Conservation (phyloP, 1,284 basidiomycete species). For the Puccinia coronata region DNA sequence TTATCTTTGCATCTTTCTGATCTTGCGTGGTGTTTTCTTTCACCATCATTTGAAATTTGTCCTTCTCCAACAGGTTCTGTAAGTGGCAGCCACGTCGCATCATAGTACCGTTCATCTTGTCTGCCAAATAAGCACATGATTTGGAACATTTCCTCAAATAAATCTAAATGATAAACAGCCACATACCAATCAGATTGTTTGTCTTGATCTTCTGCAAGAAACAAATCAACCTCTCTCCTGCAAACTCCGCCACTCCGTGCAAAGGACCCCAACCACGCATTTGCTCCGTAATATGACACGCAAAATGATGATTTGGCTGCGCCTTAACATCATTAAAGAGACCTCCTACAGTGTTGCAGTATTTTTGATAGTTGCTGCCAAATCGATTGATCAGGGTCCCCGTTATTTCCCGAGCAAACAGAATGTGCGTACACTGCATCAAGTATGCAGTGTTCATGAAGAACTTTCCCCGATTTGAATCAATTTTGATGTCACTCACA, state of each 20-base stretch:
- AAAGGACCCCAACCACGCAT: constrained; percentile 8
- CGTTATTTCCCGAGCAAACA: neutral
- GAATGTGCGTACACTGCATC: constrained; percentile 9
- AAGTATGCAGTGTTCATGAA: constrained; percentile 13
- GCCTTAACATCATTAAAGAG: neutral
- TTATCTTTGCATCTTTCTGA: neutral
- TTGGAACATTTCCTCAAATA: too few relatives aligned
- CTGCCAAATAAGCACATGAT: neutral
- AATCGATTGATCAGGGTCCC: neutral
- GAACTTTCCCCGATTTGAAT: constrained; percentile 5
- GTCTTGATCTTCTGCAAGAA: constrained; percentile 25
- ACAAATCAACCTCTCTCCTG: constrained; percentile 7
- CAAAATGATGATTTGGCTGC: constrained; percentile 29
- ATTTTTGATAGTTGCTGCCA: neutral
- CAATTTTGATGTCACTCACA: neutral
- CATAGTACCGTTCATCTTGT: constrained; percentile 7
- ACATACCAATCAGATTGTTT: constrained; percentile 24
- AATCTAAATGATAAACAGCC: neutral
- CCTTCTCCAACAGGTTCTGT: neutral
- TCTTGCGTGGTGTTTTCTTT: neutral
- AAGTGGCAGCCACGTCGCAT: constrained; percentile 11
- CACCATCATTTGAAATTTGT: neutral
- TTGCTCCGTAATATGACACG: neutral
- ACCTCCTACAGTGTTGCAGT: neutral
- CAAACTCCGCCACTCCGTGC: neutral